Evolutionary conservation across 2,329 filamentous ascomycete species (phyloP).

Genomic region (Fusarium neocosmosporiellum): DNA sequence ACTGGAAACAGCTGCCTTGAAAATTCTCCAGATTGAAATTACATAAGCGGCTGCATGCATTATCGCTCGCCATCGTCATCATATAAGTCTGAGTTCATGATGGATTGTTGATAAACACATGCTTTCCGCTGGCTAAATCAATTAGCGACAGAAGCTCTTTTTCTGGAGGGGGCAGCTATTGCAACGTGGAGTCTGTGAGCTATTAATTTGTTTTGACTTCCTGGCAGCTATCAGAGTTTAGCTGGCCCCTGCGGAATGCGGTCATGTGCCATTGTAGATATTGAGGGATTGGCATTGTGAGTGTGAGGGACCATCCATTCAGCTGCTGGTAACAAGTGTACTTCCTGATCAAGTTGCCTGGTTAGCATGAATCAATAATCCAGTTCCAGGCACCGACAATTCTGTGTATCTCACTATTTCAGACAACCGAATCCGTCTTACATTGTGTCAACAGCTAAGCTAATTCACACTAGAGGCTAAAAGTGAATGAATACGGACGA

Average conservation of each 20-base stretch:
- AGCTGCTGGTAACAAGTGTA: background rate
- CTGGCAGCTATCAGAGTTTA: background rate
- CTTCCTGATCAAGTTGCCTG: background rate
- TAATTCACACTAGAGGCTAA: background rate
- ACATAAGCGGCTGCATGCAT: constrained; percentile 2
- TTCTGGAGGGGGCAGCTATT: background rate
- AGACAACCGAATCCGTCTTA: background rate
- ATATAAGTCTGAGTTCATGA: constrained; percentile 4
- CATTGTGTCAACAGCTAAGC: background rate
- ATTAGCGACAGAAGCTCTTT: background rate
- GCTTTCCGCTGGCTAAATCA: background rate
- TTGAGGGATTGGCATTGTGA: background rate
- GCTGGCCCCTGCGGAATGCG: background rate
- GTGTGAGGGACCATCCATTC: background rate
- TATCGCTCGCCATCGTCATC: background rate
- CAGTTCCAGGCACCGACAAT: background rate
- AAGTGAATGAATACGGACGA: background rate
- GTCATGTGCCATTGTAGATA: background rate
- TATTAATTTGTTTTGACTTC: background rate
- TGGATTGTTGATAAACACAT: background rate
- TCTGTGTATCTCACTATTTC: background rate
- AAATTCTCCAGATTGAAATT: background rate
- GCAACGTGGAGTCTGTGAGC: background rate
- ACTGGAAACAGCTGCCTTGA: background rate
- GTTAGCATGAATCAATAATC: background rate